Evolutionary conservation across 306 rosid genomes (phyloP).

Genomic region (Adenanthera pavonina): DNA sequence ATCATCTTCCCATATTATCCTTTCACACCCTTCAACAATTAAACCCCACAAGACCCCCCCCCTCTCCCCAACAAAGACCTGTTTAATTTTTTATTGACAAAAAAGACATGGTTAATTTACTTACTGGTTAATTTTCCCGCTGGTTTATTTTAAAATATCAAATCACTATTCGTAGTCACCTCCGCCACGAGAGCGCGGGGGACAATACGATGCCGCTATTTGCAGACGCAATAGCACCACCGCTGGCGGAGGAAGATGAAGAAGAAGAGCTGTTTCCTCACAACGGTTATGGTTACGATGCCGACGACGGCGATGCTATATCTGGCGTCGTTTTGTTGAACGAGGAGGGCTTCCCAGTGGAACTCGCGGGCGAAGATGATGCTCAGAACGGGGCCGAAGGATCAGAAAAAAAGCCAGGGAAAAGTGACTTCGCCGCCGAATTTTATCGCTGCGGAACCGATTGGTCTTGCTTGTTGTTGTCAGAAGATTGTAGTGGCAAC

Average conservation of each 20-base stretch:
- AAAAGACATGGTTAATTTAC: no score
- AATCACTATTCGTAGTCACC: background rate
- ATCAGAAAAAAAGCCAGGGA: background rate
- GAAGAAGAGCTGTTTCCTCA: slow-evolving; percentile 30
- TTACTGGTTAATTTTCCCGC: slow-evolving; percentile 9
- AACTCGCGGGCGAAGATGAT: slow-evolving; percentile 30
- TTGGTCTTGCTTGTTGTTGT: slow-evolving; percentile 40
- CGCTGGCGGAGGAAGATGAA: slow-evolving; percentile 36
- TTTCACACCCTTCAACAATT: no score
- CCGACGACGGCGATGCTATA: slow-evolving; percentile 15
- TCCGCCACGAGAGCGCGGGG: slow-evolving; percentile 22
- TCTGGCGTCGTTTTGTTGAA: slow-evolving; percentile 38
- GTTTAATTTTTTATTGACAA: no score
- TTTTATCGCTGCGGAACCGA: slow-evolving; percentile 55
- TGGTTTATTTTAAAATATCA: slow-evolving; percentile 43
- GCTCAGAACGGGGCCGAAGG: background rate
- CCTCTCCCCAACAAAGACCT: no score
- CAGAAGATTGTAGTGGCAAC: slow-evolving; percentile 20
- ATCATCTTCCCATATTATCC: no score
- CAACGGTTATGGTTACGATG: slow-evolving; percentile 27
- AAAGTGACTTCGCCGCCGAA: slow-evolving; percentile 49
- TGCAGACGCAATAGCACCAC: slow-evolving; percentile 22
- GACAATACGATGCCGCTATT: slow-evolving; percentile 35
- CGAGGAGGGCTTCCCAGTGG: slow-evolving; percentile 59
- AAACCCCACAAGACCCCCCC: no score